A percentile compares a stretch with the other conserved stretches of the same genome.
Conservation (phyloP, 768 basidiomycete genomes). For the Filobasidium floriforme region DNA sequence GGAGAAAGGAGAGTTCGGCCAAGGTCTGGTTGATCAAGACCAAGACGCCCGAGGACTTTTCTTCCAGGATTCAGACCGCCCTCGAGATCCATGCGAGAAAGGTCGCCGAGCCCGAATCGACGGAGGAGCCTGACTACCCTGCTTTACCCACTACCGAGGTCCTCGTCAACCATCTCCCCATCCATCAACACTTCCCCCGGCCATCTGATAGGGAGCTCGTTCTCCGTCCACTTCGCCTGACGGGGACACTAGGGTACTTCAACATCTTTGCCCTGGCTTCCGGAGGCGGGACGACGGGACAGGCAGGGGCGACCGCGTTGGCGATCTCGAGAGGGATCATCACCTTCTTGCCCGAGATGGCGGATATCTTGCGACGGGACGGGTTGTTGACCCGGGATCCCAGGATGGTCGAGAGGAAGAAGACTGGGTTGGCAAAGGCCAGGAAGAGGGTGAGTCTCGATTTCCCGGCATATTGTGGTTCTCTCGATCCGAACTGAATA, state of each 20-base stretch:
- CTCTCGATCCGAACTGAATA: slow-evolving; percentile 15
- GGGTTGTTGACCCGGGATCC: slow-evolving; percentile 83
- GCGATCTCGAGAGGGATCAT: slow-evolving; percentile 45
- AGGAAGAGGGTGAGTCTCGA: slow-evolving; percentile 68
- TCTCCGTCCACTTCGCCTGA: slow-evolving; percentile 72
- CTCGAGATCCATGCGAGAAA: slow-evolving; percentile 12
- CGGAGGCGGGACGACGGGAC: slow-evolving; percentile 85
- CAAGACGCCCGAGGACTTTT: slow-evolving; percentile 6
- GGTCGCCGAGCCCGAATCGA: slow-evolving; percentile 1
- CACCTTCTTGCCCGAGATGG: slow-evolving; percentile 62
- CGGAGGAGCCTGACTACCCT: slow-evolving; percentile 24
- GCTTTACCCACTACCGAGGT: slow-evolving; percentile 54
- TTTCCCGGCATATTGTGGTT: slow-evolving; percentile 8
- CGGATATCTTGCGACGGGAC: slow-evolving; percentile 63
- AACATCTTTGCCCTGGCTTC: slow-evolving; percentile 65
- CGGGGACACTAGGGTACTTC: slow-evolving; percentile 75
- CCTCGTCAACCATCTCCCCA: slow-evolving; percentile 74
- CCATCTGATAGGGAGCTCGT: slow-evolving; percentile 71
- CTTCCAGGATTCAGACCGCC: background rate
- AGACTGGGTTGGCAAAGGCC: slow-evolving; percentile 85
- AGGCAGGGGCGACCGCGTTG: slow-evolving; percentile 74
- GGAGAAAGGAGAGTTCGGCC: slow-evolving; percentile 81
- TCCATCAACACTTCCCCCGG: slow-evolving; percentile 69
- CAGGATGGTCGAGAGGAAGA: slow-evolving; percentile 97
- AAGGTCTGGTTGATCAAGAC: slow-evolving; percentile 78